Conservation (phyloP, 1,139 yeast genomes). For the Ogataea hybrid region DNA sequence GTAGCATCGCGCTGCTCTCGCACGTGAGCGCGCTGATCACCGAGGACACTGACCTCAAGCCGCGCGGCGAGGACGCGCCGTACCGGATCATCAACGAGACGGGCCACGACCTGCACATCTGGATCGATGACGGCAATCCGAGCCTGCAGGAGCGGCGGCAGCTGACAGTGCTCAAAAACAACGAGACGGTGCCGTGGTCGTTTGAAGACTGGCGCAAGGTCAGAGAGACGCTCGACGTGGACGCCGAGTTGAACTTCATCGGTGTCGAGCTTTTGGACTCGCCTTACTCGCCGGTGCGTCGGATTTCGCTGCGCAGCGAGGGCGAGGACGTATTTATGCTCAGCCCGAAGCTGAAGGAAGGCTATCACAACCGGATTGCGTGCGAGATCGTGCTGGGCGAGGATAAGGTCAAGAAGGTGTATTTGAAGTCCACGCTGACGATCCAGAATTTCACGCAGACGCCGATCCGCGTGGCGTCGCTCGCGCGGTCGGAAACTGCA, state of each 20-base stretch:
- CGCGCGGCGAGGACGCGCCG: conserved; percentile 82
- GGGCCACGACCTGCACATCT: conserved; percentile 72
- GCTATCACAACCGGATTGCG: conserved; percentile 67
- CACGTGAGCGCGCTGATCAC: conserved; percentile 60
- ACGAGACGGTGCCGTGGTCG: conserved; percentile 72
- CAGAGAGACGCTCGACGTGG: conserved; percentile 75
- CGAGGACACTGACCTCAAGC: conserved; percentile 48
- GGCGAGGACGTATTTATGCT: conserved; percentile 78
- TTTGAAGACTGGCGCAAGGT: conserved; percentile 92
- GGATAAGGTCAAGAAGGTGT: conserved; percentile 76
- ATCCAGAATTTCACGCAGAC: conserved; percentile 72
- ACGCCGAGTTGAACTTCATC: conserved; percentile 55
- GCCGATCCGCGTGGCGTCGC: conserved; percentile 45
- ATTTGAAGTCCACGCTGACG: conserved; percentile 70
- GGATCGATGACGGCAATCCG: conserved; percentile 53
- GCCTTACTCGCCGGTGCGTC: conserved; percentile 49
- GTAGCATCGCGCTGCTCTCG: conserved; percentile 75
- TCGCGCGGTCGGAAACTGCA: conserved; percentile 30
- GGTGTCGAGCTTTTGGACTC: conserved; percentile 60
- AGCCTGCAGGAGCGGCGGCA: conserved; percentile 22
- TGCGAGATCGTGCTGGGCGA: conserved; percentile 69
- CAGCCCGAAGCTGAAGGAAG: conserved; percentile 48
- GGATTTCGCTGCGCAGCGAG: conserved; percentile 71
- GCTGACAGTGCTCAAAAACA: conserved; percentile 45
- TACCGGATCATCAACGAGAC: conserved; percentile 81